Percentiles rank a stretch among this genome's conserved stretches.
Evolutionary conservation across 768 basidiomycete genomes (phyloP).

Genomic region (Pulveroboletus sp.): DNA sequence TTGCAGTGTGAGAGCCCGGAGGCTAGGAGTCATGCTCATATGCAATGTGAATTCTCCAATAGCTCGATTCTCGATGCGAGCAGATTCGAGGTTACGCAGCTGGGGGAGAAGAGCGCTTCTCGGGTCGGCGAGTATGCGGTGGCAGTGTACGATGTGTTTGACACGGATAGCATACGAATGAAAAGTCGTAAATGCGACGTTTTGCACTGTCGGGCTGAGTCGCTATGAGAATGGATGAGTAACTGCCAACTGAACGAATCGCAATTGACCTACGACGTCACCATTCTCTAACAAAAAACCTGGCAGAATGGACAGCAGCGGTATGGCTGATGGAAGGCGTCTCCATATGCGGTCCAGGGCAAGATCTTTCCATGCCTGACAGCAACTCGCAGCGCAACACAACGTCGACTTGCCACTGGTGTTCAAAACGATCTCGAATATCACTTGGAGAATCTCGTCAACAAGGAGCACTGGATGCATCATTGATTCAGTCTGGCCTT

Average conservation of each 20-base stretch:
- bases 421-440: slow-evolving; percentile 36
- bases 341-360: slow-evolving; percentile 47
- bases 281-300: slow-evolving; percentile 10
- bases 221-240: slow-evolving; percentile 10
- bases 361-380: slow-evolving; percentile 46
- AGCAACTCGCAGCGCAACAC: slow-evolving; percentile 37
- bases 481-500: neutral
- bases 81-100: slow-evolving; percentile 17
- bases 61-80: slow-evolving; percentile 18
- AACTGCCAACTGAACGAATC: neutral
- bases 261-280: slow-evolving; percentile 11
- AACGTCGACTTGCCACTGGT: slow-evolving; percentile 31
- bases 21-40: slow-evolving; percentile 33
- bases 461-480: slow-evolving; percentile 47
- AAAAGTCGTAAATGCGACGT: slow-evolving; percentile 6
- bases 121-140: slow-evolving; percentile 12
- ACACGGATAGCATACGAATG: slow-evolving; percentile 24
- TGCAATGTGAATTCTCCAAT: slow-evolving; percentile 8
- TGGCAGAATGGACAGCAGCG: slow-evolving; percentile 38
- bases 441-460: slow-evolving; percentile 46
- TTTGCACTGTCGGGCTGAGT: slow-evolving; percentile 4
- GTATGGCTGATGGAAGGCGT: slow-evolving; percentile 37
- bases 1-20: slow-evolving; percentile 37
- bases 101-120: slow-evolving; percentile 2
- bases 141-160: slow-evolving; percentile 21